Base-by-base conservation (phyloP, 768 basidiomycete species). In the Xerocomellus chrysenteron region DNA sequence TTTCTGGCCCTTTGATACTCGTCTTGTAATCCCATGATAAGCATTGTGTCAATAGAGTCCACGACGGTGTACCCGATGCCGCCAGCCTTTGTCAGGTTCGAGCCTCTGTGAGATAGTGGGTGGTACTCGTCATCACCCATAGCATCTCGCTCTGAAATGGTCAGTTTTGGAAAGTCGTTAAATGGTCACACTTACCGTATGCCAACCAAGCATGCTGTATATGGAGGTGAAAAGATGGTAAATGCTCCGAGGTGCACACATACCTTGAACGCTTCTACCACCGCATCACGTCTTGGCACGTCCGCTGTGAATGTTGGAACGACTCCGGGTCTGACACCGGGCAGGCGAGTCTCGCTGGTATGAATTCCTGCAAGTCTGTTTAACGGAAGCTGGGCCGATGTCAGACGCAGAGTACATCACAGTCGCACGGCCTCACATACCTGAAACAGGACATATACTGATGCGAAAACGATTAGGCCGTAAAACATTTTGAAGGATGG, bases 91-190 rank as follows among this genome's bases (percentile, higher is more conserved):
- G 90, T 88, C 30, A 98, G 78, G 69, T 98, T 94, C 10, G 83
- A 81, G 5, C 95, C 95, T 28, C 73, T 74, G 47, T 79, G 79
- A 50, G 81, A 81, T 24, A 98, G 79, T 0, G 95, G 94, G 65
- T 96, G 92, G 65, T 93, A 97, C 70, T 96, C 92, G 74, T 97
- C 94, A 54, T 81, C 81, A 2, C 94, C 94, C 84, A 92, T 94
- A 2, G 94, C 94, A 68, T 97, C 86, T 45, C 84, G 76, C 74
- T 94, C 93, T 94, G 74, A 43, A 30, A 48, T 11, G 47, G 47
- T 64, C 49, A 69, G 32, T 54, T 50, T 55, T 47, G 51, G 47
- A 50, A 50, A 47, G 13, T 40, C 9, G 50, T 19, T 35, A 47
- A 8, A 45, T n/a, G 8, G 19, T 56, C 71, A 76, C 51, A 14